These are phyloP conservation scores for Malus hybrid DNA, from an alignment of 331 rosid species.

Conservation along the genomic window DNA sequence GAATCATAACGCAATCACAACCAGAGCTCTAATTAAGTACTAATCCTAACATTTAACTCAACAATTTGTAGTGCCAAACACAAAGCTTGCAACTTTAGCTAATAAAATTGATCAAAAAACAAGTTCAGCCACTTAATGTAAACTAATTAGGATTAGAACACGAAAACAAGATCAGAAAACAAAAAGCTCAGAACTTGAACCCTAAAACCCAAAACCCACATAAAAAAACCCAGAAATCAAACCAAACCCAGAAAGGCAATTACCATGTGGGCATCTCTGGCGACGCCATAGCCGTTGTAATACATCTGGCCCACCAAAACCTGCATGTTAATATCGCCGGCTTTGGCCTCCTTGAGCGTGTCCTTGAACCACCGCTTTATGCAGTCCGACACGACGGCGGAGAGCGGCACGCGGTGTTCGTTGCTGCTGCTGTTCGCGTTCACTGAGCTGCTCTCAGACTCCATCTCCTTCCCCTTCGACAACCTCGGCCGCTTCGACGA, in stretches of 20 bases:
- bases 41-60: background rate
- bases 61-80: background rate
- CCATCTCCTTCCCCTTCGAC: conserved; percentile 24
- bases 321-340: conserved; percentile 89
- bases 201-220: background rate
- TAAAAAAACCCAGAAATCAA: background rate
- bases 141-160: background rate
- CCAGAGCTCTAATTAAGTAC: background rate
- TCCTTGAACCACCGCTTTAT: conserved; percentile 90
- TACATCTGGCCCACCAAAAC: conserved; percentile 94
- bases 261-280: conserved; percentile 84
- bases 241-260: background rate
- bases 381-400: conserved; percentile 82
- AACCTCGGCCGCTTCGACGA: conserved; percentile 22
- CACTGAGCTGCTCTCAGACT: conserved; percentile 47
- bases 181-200: background rate
- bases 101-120: background rate
- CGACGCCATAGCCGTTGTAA: conserved; percentile 74
- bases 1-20: background rate
- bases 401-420: conserved; percentile 46
- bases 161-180: background rate
- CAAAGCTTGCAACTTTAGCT: conserved; percentile 1
- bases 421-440: conserved; percentile 10
- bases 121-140: background rate
- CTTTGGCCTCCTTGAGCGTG: conserved; percentile 75